These are phyloP conservation scores for Elsinoe australis DNA, from an alignment of 2,329 filamentous ascomycete species.

Conservation along the genomic window DNA sequence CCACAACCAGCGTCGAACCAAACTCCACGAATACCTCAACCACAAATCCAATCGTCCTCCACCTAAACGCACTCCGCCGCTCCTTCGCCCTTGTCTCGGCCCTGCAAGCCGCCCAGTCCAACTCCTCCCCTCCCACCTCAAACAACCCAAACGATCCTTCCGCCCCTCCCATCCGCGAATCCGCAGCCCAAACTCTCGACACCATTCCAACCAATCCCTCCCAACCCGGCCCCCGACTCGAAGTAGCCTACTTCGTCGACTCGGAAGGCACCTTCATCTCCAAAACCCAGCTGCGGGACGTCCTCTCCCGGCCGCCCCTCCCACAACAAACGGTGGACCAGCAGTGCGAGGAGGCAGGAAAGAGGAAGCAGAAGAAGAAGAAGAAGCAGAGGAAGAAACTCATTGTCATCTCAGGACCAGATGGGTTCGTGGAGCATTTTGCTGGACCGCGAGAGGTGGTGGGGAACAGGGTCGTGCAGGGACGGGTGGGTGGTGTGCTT, in stretches of 20 bases:
- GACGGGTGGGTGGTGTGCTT: conserved; percentile 62
- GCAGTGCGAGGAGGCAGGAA: conserved; percentile 24
- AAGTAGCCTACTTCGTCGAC: conserved; percentile 71
- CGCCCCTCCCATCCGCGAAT: background rate
- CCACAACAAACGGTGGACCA: conserved; percentile 10
- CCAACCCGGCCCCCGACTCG: conserved; percentile 37
- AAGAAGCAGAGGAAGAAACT: too few species aligned
- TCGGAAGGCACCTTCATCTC: conserved; percentile 63
- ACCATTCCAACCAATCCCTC: too few species aligned
- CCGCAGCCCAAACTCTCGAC: too few species aligned
- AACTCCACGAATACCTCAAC: too few species aligned
- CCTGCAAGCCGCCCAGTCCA: conserved; percentile 51
- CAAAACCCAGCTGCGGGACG: conserved; percentile 31
- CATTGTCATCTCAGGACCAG: conserved; percentile 81
- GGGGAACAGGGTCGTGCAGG: conserved; percentile 65
- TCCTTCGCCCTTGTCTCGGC: background rate
- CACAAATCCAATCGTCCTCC: conserved; percentile 50
- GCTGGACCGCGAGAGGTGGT: conserved; percentile 74
- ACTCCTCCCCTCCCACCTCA: too few species aligned
- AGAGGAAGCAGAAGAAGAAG: conserved; percentile 35
- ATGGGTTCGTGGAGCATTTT: conserved; percentile 76
- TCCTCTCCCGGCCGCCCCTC: conserved; percentile 23
- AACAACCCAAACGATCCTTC: conserved; percentile 4
- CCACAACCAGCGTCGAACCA: too few species aligned
- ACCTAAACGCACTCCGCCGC: conserved; percentile 54